Conservation (phyloP, 352 stramenopile genomes). For the Globisporangium nagaii region DNA sequence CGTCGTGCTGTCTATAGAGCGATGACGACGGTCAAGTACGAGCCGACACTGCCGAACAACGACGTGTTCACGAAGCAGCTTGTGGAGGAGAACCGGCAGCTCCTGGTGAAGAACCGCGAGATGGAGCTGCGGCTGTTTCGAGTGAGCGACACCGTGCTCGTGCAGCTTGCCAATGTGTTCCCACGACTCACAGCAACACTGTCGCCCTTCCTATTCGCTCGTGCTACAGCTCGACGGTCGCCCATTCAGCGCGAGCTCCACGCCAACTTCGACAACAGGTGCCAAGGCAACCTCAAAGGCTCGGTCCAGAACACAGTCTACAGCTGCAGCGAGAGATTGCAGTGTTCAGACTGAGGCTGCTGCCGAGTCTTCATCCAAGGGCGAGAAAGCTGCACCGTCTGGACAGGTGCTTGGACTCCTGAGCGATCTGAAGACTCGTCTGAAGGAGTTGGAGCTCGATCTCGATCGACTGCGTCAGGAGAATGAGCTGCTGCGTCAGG, state of each 20-base stretch:
- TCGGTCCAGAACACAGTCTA: neutral
- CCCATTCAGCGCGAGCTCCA: neutral
- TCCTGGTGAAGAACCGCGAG: slow-evolving; percentile 24
- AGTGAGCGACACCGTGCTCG: slow-evolving; percentile 12
- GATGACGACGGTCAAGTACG: slow-evolving; percentile 49
- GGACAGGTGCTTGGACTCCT: slow-evolving; percentile 17
- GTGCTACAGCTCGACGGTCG: neutral
- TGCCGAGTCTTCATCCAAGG: neutral
- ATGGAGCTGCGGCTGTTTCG: slow-evolving; percentile 39
- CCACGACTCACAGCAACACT: neutral
- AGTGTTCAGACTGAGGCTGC: slow-evolving; percentile 2
- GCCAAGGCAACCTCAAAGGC: neutral
- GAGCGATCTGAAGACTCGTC: slow-evolving; percentile 28
- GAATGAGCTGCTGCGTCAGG: slow-evolving; percentile 42
- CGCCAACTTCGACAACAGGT: neutral
- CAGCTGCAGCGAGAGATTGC: neutral
- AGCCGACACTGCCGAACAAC: slow-evolving; percentile 52
- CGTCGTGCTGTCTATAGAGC: slow-evolving; percentile 15
- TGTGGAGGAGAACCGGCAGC: slow-evolving; percentile 51
- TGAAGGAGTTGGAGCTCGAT: slow-evolving; percentile 39
- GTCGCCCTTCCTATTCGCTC: neutral
- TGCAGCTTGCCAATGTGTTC: neutral
- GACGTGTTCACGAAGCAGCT: slow-evolving; percentile 58
- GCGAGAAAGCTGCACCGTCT: neutral
- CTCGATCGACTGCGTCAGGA: slow-evolving; percentile 39